phyloP scores from a whole-genome alignment of 2,329 filamentous ascomycete genomes.

The Cladophialophora bantiana region DNA sequence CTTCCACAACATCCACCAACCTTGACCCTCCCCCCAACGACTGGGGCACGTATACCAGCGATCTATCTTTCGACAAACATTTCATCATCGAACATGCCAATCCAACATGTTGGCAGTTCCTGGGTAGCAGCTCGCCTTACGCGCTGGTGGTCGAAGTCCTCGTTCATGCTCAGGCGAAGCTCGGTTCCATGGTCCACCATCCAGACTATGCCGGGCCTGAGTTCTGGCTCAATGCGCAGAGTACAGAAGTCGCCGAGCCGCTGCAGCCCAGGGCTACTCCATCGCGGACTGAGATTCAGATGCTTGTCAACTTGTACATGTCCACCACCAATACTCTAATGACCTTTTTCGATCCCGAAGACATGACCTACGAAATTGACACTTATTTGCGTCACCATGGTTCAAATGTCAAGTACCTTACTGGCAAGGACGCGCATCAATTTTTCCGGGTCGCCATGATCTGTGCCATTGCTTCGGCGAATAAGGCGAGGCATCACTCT shows the following conservation, averaged over 20 bases:
- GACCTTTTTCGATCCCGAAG: slow-evolving; percentile 42
- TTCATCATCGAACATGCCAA: slow-evolving; percentile 41
- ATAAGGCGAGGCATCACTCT: slow-evolving; percentile 42
- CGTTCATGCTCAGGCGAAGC: slow-evolving; percentile 39
- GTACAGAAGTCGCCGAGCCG: slow-evolving; percentile 34
- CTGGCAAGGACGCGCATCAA: slow-evolving; percentile 42
- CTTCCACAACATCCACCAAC: slow-evolving; percentile 26
- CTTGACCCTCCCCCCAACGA: slow-evolving; percentile 29
- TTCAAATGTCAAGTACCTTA: slow-evolving; percentile 34
- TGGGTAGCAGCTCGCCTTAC: slow-evolving; percentile 41
- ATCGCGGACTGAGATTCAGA: slow-evolving; percentile 36
- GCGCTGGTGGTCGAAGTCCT: slow-evolving; percentile 40
- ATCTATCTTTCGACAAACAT: slow-evolving; percentile 42
- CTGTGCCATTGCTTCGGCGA: slow-evolving; percentile 45
- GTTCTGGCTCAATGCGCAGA: slow-evolving; percentile 39
- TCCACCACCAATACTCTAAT: slow-evolving; percentile 43
- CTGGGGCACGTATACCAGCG: slow-evolving; percentile 39
- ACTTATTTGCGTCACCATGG: slow-evolving; percentile 38
- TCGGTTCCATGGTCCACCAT: slow-evolving; percentile 39
- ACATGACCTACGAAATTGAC: slow-evolving; percentile 39
- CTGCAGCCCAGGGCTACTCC: slow-evolving; percentile 33
- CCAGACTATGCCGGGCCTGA: slow-evolving; percentile 39
- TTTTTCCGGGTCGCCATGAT: slow-evolving; percentile 47
- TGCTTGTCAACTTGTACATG: slow-evolving; percentile 43
- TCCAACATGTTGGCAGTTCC: slow-evolving; percentile 42